Conservation (phyloP, 2,329 filamentous ascomycete genomes). For the Botrytis hyacinthi region DNA sequence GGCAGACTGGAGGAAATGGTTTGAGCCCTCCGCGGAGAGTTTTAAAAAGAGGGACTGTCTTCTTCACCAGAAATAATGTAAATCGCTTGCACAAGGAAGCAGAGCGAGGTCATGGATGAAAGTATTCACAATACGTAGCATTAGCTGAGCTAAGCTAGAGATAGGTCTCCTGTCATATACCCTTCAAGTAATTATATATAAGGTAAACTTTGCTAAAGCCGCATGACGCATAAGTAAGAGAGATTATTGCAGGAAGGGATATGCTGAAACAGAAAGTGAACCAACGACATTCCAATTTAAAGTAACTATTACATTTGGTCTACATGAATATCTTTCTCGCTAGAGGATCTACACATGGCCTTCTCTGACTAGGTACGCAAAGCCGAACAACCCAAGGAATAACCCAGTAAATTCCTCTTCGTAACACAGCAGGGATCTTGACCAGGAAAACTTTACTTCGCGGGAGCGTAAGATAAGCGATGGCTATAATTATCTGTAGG, state of each 20-base stretch:
- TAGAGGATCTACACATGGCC: neutral
- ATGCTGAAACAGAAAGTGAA: neutral
- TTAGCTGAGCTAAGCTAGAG: neutral
- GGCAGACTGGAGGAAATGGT: too few species aligned
- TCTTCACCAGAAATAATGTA: neutral
- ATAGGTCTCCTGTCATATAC: neutral
- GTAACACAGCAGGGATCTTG: neutral
- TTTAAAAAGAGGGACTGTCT: rapidly evolving
- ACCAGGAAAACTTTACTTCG: neutral
- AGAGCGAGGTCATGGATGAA: neutral
- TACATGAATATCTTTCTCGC: too few species aligned
- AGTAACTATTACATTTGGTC: neutral
- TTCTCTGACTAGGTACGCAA: neutral
- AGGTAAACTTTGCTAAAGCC: neutral
- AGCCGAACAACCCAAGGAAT: neutral
- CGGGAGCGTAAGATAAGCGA: neutral
- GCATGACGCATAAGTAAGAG: rapidly evolving
- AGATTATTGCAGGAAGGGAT: neutral
- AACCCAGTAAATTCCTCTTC: neutral
- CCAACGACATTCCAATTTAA: neutral
- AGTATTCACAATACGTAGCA: neutral
- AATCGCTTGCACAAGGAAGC: neutral
- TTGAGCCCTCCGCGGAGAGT: rapidly evolving
- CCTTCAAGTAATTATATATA: neutral
- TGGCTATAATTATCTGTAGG: neutral